Evolutionary conservation across 805 yeast species (phyloP).

Genomic region (Zygosaccharomyces pseudorouxii): DNA sequence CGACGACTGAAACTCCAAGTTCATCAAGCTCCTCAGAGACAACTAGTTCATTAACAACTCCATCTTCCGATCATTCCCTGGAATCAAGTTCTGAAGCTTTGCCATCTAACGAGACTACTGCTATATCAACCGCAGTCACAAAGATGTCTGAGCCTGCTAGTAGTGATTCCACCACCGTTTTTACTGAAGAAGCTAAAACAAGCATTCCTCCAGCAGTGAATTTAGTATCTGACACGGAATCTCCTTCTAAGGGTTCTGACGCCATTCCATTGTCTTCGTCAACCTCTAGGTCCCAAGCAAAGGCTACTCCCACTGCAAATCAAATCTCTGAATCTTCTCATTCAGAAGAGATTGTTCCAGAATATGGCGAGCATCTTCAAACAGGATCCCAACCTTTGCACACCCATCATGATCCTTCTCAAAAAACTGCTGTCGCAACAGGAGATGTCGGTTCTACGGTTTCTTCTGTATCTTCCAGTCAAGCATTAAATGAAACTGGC

Average conservation of each 20-base stretch:
- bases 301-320: slow-evolving; percentile 9
- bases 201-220: background rate
- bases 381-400: slow-evolving; percentile 5
- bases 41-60: too few species aligned
- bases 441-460: background rate
- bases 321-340: slow-evolving; percentile 4
- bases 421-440: background rate
- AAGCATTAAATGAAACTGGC: background rate
- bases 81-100: background rate
- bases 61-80: background rate
- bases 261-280: background rate
- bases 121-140: background rate
- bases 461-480: background rate
- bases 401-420: too few species aligned
- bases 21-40: background rate
- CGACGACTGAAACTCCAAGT: background rate
- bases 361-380: slow-evolving; percentile 7
- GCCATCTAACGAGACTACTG: background rate
- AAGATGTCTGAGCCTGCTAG: background rate
- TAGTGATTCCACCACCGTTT: background rate
- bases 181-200: background rate
- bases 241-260: background rate
- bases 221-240: background rate
- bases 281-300: background rate
- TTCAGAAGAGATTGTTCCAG: slow-evolving; percentile 5